These are phyloP conservation scores for Clavispora fructus DNA, from an alignment of 805 yeast species.

Conservation along the genomic window DNA sequence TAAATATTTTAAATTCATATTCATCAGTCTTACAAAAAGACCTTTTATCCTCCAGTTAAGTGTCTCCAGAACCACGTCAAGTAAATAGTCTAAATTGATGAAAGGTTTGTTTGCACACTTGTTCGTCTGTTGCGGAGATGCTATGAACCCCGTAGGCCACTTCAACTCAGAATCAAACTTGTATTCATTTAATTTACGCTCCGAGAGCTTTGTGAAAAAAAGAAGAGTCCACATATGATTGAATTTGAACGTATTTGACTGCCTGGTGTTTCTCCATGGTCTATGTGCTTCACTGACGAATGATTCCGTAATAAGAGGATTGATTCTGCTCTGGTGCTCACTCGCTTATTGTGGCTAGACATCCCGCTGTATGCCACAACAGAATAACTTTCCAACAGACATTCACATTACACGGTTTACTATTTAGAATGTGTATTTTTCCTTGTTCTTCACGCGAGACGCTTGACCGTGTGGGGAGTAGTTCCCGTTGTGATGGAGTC, in stretches of 20 bases:
- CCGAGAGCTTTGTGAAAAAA: slow-evolving; percentile 73
- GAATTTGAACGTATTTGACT: slow-evolving; percentile 44
- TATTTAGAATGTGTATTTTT: slow-evolving; percentile 3
- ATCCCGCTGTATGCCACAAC: too few species aligned
- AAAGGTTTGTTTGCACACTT: slow-evolving; percentile 32
- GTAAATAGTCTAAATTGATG: slow-evolving; percentile 28
- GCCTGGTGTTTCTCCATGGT: slow-evolving; percentile 2
- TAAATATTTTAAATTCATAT: not conserved
- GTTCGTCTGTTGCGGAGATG: slow-evolving; percentile 28
- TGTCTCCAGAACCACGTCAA: slow-evolving; percentile 11
- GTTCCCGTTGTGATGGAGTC: slow-evolving; percentile 5
- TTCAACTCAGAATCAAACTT: slow-evolving; percentile 53
- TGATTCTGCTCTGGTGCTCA: not conserved
- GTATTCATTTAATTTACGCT: slow-evolving; percentile 65
- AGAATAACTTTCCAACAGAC: too few species aligned
- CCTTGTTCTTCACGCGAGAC: not conserved
- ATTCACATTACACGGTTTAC: too few species aligned
- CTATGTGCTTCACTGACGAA: not conserved
- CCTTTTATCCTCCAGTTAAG: slow-evolving; percentile 25
- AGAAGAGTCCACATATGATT: slow-evolving; percentile 78
- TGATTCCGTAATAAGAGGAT: not conserved
- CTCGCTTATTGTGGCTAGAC: too few species aligned
- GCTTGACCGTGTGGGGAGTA: not conserved
- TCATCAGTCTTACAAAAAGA: not conserved
- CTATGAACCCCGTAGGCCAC: slow-evolving; percentile 40